Evolutionary conservation across 805 yeast species (phyloP), one percentile per base, ranked within the genome.

Genomic region (Kluyveromyces aestuarii): DNA sequence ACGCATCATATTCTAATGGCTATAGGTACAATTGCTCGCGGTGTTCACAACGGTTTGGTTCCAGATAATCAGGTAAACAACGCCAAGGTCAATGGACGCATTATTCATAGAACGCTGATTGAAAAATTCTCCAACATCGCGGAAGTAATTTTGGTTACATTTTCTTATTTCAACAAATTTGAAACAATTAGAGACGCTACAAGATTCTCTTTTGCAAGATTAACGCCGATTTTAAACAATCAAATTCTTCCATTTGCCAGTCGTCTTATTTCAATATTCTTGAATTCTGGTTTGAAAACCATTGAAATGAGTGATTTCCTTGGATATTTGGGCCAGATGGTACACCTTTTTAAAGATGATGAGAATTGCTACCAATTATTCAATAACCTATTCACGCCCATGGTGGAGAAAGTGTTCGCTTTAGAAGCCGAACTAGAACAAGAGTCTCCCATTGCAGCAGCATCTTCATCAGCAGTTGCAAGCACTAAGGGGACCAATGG

Each of bases 1-100:
- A 83, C 88, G 2, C 96, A 93, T 64, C 97, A 91, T 62, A 76
- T 82, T 35, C 68, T 93, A 44, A 79, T 87, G 80, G 90, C 96
- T 0, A 79, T 91, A 41, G 97, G 96, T 41, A 87, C 96, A 0
- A 75, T 90, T 59, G 84, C 89, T 3, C 79, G 93, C 62, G 98
- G 98, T 5, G 80, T 85, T 58, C 93, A 84, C 49, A 62, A 64
- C 25, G 70, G 70, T 8, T 45, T 66, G n/a, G 67, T 66, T n/a
- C 69, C 70, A 8, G 70, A 66, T 35, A 65, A 63, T 48, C 67
- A 65, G 53, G 68, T 65, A 25, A 66, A 65, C 47, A 75, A 74
- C 45, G 61, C 62, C 6, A 54, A 60, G 25, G 62, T 61, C 14
- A 63, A 57, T 46, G 59, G 60, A 45, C 62, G 59, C 46, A 51